phyloP scores from a whole-genome alignment of 2,329 filamentous ascomycete genomes.

The Sarocladiaceae sp. region DNA sequence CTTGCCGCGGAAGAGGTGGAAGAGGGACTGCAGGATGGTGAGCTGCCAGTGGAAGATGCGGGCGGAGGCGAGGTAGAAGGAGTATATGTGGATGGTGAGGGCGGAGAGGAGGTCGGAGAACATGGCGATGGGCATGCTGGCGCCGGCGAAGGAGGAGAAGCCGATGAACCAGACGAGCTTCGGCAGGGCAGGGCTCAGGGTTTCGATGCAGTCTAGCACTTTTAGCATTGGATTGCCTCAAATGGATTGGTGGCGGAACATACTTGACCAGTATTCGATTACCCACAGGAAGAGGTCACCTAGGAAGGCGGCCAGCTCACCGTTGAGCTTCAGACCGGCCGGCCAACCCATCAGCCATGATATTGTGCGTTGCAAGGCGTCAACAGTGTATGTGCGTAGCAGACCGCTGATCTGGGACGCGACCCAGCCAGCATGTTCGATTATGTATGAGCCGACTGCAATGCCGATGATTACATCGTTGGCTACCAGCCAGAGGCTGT shows the following conservation, averaged over 20 bases:
- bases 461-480: conserved; percentile 99
- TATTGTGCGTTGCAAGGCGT: conserved; percentile 82
- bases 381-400: conserved; percentile 76
- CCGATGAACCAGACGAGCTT: conserved; percentile 87
- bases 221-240: neutral
- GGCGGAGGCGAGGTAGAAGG: conserved; percentile 93
- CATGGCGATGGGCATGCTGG: conserved; percentile 92
- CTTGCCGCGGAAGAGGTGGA: conserved; percentile 96
- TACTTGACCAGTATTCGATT: conserved; percentile 94
- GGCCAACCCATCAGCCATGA: conserved; percentile 95
- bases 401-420: conserved; percentile 71
- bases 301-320: conserved; percentile 85
- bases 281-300: conserved; percentile 97
- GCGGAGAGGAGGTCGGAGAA: conserved; percentile 91
- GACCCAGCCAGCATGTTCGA: conserved; percentile 85
- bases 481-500: conserved; percentile 94
- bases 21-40: conserved; percentile 93
- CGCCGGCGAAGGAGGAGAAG: conserved; percentile 89
- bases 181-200: conserved; percentile 74
- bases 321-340: conserved; percentile 90
- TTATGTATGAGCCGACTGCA: conserved; percentile 90
- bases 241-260: conserved; percentile 22
- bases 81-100: conserved; percentile 93
- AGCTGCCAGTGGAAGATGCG: conserved; percentile 99
- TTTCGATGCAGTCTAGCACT: conserved; percentile 62